Evolutionary conservation across 169 alveolate genomes (phyloP).

Genomic region (Eimeria maxima): DNA sequence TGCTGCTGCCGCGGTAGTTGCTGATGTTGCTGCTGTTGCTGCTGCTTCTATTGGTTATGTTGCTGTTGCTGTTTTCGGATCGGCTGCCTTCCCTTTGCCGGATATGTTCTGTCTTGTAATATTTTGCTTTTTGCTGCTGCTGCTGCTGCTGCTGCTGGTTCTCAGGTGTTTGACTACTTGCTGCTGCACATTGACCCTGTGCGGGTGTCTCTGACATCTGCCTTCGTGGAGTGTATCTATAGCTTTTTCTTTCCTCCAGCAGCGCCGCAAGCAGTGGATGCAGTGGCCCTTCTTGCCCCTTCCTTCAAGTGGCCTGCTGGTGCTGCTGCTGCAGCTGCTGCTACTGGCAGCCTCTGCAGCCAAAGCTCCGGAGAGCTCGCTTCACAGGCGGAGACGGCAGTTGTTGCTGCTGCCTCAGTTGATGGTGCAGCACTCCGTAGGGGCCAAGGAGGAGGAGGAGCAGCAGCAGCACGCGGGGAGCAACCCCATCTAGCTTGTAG

Average conservation of each 20-base stretch:
- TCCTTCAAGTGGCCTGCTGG: conserved; percentile 45
- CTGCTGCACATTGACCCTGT: conserved; percentile 80
- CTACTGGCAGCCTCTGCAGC: background rate
- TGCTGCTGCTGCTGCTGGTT: conserved; percentile 27
- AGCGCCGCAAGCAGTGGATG: conserved; percentile 47
- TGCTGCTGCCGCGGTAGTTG: conserved; percentile 2
- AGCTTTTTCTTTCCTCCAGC: conserved; percentile 74
- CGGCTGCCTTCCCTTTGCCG: background rate
- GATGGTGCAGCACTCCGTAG: background rate
- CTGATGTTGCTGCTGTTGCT: background rate
- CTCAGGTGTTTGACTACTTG: conserved; percentile 78
- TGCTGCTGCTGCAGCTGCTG: conserved; percentile 22
- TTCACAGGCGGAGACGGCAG: conserved; percentile 13
- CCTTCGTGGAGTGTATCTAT: conserved; percentile 74
- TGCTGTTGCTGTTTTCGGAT: background rate
- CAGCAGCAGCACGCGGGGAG: conserved; percentile 44
- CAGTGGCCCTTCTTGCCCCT: conserved; percentile 54
- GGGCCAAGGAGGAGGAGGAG: conserved; percentile 27
- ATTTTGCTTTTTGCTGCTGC: background rate
- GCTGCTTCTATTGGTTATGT: background rate
- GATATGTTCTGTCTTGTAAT: no score
- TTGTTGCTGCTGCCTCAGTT: background rate
- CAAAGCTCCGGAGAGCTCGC: conserved; percentile 5
- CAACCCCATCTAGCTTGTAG: background rate
- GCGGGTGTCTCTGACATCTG: conserved; percentile 50